Evolutionary conservation across 2,329 filamentous ascomycete species (phyloP).

Genomic region (Xylaria sp.): DNA sequence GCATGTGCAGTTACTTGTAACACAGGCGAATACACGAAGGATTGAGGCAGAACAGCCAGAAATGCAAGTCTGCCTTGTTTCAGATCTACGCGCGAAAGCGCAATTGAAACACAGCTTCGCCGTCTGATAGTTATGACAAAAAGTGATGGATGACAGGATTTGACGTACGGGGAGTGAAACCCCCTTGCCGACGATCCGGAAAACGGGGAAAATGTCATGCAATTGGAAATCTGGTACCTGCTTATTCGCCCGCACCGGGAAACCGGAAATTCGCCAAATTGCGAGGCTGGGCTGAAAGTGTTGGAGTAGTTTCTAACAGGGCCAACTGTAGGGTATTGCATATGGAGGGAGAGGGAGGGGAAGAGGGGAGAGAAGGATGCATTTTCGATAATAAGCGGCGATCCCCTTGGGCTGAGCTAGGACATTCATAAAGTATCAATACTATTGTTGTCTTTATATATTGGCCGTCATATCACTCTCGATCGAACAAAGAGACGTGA

Average conservation of each 20-base stretch:
- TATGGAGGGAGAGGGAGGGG: not conserved
- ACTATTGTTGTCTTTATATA: constrained; percentile 1
- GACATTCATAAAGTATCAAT: not conserved
- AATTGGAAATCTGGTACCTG: constrained; percentile 1
- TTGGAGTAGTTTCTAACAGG: constrained; percentile 15
- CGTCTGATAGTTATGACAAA: constrained; percentile 14
- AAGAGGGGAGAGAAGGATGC: not conserved
- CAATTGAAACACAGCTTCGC: constrained; percentile 26
- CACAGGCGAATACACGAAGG: not conserved
- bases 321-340: constrained; percentile 15
- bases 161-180: constrained; percentile 3
- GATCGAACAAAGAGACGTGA: not conserved
- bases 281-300: constrained; percentile 22
- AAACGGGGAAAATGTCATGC: constrained; percentile 13
- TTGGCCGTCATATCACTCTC: not conserved
- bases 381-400: not conserved
- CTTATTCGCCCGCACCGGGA: constrained; percentile 8
- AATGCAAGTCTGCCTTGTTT: constrained; percentile 24
- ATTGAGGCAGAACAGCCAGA: not conserved
- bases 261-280: constrained; percentile 12
- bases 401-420: not conserved
- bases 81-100: constrained; percentile 19
- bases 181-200: constrained; percentile 22
- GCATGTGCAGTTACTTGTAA: not conserved
- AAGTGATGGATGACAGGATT: constrained; percentile 13